These are phyloP conservation scores for Rhodotorula glutinis DNA, from an alignment of 1,284 basidiomycete genomes.

Conservation along the genomic window DNA sequence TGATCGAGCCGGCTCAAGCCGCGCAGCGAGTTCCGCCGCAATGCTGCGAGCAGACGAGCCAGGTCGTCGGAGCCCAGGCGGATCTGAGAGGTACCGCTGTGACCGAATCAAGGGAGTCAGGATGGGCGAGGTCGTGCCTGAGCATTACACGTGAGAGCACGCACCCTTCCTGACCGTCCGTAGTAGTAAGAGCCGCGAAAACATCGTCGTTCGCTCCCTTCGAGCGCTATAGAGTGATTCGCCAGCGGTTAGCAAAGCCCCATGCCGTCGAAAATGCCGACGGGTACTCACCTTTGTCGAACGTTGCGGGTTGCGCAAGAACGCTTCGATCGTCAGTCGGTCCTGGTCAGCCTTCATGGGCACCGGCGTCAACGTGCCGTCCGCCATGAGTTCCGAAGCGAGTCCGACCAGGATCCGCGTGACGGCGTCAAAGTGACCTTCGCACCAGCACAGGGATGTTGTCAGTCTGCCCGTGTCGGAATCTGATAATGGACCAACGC, in stretches of 20 bases:
- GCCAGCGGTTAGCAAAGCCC: too few species aligned
- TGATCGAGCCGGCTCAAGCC: slow-evolving; percentile 73
- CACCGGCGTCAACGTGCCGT: slow-evolving; percentile 21
- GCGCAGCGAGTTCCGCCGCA: slow-evolving; percentile 64
- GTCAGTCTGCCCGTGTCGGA: not conserved
- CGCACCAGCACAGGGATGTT: slow-evolving; percentile 57
- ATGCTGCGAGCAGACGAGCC: slow-evolving; percentile 59
- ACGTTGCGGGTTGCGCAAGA: slow-evolving; percentile 7
- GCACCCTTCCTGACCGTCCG: not conserved
- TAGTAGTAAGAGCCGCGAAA: slow-evolving; percentile 5
- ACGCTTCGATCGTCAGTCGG: slow-evolving; percentile 17
- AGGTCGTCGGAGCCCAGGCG: slow-evolving; percentile 59
- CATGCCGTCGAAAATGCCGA: too few species aligned
- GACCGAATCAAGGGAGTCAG: too few species aligned
- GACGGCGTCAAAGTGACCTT: slow-evolving; percentile 75
- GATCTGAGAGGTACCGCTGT: not conserved
- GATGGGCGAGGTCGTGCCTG: too few species aligned
- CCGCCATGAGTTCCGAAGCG: slow-evolving; percentile 28
- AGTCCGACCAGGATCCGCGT: slow-evolving; percentile 60
- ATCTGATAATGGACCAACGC: not conserved
- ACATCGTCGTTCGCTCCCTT: not conserved
- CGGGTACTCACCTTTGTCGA: not conserved
- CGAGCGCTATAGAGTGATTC: not conserved
- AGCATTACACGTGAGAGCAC: not conserved
- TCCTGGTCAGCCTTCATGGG: slow-evolving; percentile 3